Evolutionary conservation across 108 stramenopile species (phyloP).

Genomic region (Stephanodiscus minutulus): DNA sequence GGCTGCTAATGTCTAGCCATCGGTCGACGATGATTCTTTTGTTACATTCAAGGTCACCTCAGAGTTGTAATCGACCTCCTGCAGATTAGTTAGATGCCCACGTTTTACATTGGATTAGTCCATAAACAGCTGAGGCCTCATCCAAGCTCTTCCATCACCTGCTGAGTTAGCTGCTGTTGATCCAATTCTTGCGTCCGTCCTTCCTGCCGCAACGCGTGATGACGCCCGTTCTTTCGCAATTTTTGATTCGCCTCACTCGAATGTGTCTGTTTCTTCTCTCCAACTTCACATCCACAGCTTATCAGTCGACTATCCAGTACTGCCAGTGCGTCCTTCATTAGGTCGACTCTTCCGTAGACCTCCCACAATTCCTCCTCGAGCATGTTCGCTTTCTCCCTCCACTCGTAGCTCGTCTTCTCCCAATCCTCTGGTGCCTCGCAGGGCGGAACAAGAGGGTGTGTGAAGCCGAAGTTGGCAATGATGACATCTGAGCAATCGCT

Average conservation of each 20-base stretch:
- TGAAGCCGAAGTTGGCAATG: constrained; percentile 81
- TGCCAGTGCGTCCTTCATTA: constrained; percentile 47
- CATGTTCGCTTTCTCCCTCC: constrained; percentile 23
- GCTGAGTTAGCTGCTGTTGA: constrained; percentile 11
- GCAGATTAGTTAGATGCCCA: no score
- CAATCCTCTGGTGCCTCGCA: constrained; percentile 41
- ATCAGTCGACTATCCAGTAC: constrained; percentile 28
- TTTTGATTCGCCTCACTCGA: constrained; percentile 11
- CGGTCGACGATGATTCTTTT: no score
- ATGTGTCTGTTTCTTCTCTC: constrained; percentile 21
- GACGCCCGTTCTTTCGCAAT: constrained; percentile 4
- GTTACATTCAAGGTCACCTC: no score
- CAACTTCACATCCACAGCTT: constrained; percentile 40
- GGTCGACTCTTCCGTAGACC: constrained; percentile 35
- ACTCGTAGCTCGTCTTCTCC: constrained; percentile 34
- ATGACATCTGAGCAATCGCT: constrained; percentile 81
- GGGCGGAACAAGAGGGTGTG: constrained; percentile 63
- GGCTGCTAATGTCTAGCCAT: no score
- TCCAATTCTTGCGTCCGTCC: constrained; percentile 10
- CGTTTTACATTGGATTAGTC: neutral
- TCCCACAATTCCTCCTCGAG: constrained; percentile 44
- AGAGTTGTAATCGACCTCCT: no score
- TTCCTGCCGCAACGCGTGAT: constrained; percentile 18
- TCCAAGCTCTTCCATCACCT: constrained; percentile 37
- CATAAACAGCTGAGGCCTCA: neutral